A percentile compares a stretch with the other conserved stretches of the same genome.
Evolutionary conservation across 768 basidiomycete genomes (phyloP).

Genomic region (Tubosaeta brunneosetosa): DNA sequence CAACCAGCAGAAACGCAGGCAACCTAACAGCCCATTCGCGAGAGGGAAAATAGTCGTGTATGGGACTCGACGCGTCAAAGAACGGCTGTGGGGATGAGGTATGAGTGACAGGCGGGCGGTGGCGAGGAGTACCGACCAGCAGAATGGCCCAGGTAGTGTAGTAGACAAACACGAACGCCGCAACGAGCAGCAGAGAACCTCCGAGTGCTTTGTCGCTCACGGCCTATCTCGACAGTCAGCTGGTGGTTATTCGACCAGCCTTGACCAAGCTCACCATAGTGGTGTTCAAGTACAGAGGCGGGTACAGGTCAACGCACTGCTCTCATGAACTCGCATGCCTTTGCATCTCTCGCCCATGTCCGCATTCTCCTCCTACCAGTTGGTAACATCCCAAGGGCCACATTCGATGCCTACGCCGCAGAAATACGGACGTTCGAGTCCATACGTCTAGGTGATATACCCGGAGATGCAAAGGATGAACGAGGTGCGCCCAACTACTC

Average conservation of each 20-base stretch:
- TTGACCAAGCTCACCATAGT: slow-evolving; percentile 23
- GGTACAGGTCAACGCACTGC: neutral
- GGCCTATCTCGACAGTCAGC: slow-evolving; percentile 42
- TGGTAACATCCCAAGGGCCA: slow-evolving; percentile 61
- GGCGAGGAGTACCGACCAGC: slow-evolving; percentile 48
- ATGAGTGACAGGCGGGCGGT: neutral
- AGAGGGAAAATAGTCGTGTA: slow-evolving; percentile 78
- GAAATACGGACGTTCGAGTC: slow-evolving; percentile 71
- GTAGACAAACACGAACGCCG: slow-evolving; percentile 75
- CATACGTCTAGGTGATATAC: slow-evolving; percentile 78
- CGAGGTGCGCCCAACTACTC: slow-evolving; percentile 46
- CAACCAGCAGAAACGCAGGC: slow-evolving; percentile 76
- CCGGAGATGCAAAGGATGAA: slow-evolving; percentile 72
- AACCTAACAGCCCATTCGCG: slow-evolving; percentile 91
- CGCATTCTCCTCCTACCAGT: slow-evolving; percentile 84
- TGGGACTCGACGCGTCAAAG: slow-evolving; percentile 65
- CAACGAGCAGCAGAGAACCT: slow-evolving; percentile 72
- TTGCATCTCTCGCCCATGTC: slow-evolving; percentile 81
- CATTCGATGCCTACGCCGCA: slow-evolving; percentile 68
- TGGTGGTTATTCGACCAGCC: neutral
- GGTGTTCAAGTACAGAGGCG: slow-evolving; percentile 8
- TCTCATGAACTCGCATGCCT: slow-evolving; percentile 64
- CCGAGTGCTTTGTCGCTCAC: slow-evolving; percentile 79
- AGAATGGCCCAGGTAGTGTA: slow-evolving; percentile 92
- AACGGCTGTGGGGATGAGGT: slow-evolving; percentile 57